Evolutionary conservation across 306 rosid species (phyloP), one percentile per base, ranked within the genome.

Genomic region (Castanea sativa): DNA sequence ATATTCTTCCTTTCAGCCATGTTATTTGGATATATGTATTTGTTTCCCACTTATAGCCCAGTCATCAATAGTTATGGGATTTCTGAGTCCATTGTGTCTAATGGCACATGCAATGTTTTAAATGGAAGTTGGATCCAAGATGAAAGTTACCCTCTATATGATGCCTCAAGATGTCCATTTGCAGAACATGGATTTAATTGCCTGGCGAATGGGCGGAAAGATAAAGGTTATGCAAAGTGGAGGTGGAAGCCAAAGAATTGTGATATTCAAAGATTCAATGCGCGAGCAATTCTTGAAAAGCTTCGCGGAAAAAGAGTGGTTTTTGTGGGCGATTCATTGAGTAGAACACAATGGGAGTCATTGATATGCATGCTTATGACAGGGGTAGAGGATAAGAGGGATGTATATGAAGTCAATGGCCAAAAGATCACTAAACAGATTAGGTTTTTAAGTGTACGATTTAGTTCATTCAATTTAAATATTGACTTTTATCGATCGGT

Each of bases 341-440:
- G 97, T 77, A 86, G 99, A 84, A 91, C 99, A 4, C 99, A 95
- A 60, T 93, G 98, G 99, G 99, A 93, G 84, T 95, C 99, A 61
- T 85, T 90, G 85, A 85, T 92, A 65, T 91, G 98, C 75, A 72
- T 95, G 89, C 87, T 95, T 15, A 87, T 90, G 98, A 86, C 89
- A 6, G 99, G 96, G 33, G 91, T 95, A 79, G 91, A 95, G 71
- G 75, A 93, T 74, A 91, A 86, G 88, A 87, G 56, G 63, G 91
- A 90, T 81, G 97, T 95, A 20, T 90, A 89, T 73, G 98, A 95
- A 80, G 81, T 91, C 79, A 91, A 92, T 67, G 95, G 95, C 78
- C 85, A 86, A 18, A 76, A 79, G 78, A 95, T 95, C 81, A 92
- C 88, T 0, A 92, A 85, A 78, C 84, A 77, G 86, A 92, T 91